Evolutionary conservation across 176 grass and related monocot genomes (phyloP), one percentile per base, ranked within the genome.

Genomic region (Hyparrhenia diplandra): DNA sequence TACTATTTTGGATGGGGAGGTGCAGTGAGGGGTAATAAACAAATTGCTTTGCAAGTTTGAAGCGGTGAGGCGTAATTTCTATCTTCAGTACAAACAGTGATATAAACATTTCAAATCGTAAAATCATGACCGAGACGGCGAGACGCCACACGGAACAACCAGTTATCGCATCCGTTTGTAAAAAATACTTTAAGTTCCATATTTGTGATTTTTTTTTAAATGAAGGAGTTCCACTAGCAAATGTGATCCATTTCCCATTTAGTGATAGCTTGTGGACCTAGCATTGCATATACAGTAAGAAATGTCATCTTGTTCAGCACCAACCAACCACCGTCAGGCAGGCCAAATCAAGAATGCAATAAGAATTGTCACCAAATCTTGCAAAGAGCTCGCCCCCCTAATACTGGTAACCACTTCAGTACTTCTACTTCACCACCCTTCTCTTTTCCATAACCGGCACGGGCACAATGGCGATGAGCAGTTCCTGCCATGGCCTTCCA

Each of bases 251-350:
- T 29, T 40, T 2, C 31, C 61, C 43, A n/a, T 70, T 67, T 17
- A 66, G 11, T 30, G n/a, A 54, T 45, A 21, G 30, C 40, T 73
- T 39, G 80, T 65, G 70, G 30, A 35, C 34, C 40, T 74, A 39
- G 59, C 58, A 21, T 28, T 13, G 32, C 61, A 40, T 40, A 2
- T 8, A 30, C 30, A 57, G n/a, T 83, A 41, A 41, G 18, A 82
- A 55, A 64, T 74, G 60, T 1, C 42, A 31, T 67, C 32, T 54
- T 83, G 71, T 54, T 83, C 61, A 55, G 42, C 60, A 83, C 31
- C 43, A 57, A 54, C 71, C 41, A 54, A 51, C 70, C 34, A n/a
- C n/a, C n/a, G n/a, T n/a, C n/a, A n/a, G n/a, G n/a, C n/a, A n/a
- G n/a, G n/a, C n/a, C n/a, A n/a, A n/a, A n/a, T n/a, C n/a, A n/a